These are phyloP conservation scores for Claviceps capensis DNA, from an alignment of 2,329 filamentous ascomycete genomes.

Conservation along the genomic window DNA sequence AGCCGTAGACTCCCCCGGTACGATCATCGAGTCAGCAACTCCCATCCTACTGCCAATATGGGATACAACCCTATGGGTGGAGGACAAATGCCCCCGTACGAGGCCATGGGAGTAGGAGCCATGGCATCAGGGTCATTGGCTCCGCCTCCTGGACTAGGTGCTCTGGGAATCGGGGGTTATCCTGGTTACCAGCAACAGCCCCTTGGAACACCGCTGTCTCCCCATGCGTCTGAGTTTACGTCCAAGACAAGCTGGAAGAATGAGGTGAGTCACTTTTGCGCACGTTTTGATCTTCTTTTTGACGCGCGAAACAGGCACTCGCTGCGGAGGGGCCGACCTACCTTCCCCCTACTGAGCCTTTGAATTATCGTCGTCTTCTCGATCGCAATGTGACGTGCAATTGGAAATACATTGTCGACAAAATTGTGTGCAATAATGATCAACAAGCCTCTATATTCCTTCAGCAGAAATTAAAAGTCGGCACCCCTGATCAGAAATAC, in stretches of 20 bases:
- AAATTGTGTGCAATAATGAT: conserved; percentile 98
- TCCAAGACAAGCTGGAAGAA: conserved; percentile 41
- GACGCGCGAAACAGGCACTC: conserved; percentile 14
- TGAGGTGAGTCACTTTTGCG: conserved; percentile 28
- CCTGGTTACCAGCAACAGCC: conserved; percentile 40
- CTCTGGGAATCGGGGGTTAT: conserved; percentile 30
- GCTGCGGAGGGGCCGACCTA: conserved; percentile 57
- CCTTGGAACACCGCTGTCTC: conserved; percentile 53
- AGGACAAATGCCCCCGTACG: conserved; percentile 19
- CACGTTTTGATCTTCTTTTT: background rate
- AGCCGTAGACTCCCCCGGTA: conserved; percentile 33
- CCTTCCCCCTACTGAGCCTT: conserved; percentile 72
- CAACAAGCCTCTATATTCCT: conserved; percentile 98
- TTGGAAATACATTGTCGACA: conserved; percentile 99
- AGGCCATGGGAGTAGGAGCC: conserved; percentile 20
- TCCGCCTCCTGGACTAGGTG: conserved; percentile 20
- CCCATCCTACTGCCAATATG: conserved; percentile 19
- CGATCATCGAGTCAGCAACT: conserved; percentile 28
- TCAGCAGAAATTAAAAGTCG: conserved; percentile 96
- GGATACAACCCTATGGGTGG: conserved; percentile 19
- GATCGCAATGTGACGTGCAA: conserved; percentile 96
- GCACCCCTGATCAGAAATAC: conserved; percentile 87
- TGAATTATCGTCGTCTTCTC: conserved; percentile 90
- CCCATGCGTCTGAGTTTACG: conserved; percentile 62
- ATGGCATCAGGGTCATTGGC: conserved; percentile 20